These are phyloP conservation scores for Apiotrichum gamsii DNA, from an alignment of 1,284 basidiomycete species.

Conservation along the genomic window DNA sequence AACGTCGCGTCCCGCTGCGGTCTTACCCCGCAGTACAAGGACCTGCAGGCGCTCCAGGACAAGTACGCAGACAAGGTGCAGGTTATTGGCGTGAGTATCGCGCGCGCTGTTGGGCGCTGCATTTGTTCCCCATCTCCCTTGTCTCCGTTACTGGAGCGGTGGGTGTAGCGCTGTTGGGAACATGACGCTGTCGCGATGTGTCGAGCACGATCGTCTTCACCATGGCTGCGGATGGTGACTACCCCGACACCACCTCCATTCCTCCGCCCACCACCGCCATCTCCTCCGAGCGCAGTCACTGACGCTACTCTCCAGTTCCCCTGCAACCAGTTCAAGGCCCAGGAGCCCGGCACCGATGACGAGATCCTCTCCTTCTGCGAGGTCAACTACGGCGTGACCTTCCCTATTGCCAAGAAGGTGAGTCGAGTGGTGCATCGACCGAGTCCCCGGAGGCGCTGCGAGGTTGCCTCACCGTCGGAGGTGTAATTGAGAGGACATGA, in stretches of 20 bases:
- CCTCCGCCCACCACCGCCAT: no score
- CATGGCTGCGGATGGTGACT: no score
- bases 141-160: no score
- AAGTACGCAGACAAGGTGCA: conserved; percentile 72
- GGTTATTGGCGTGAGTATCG: conserved; percentile 60
- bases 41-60: conserved; percentile 73
- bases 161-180: no score
- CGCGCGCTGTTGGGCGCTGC: no score
- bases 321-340: conserved; percentile 44
- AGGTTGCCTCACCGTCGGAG: no score
- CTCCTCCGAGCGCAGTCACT: not conserved
- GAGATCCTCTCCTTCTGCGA: conserved; percentile 56
- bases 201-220: no score
- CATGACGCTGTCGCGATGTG: no score
- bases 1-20: conserved; percentile 50
- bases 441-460: no score
- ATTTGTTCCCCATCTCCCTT: no score
- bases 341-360: conserved; percentile 70
- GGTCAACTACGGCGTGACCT: conserved; percentile 72
- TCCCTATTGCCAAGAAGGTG: conserved; percentile 73
- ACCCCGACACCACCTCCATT: no score
- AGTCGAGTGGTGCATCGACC: conserved; percentile 13
- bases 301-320: not conserved
- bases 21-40: conserved; percentile 83
- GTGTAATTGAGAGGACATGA: no score